A percentile compares a stretch with the other conserved stretches of the same genome.
Conservation (phyloP, 805 yeast species). For the Sungouiozyma intestinalis region DNA sequence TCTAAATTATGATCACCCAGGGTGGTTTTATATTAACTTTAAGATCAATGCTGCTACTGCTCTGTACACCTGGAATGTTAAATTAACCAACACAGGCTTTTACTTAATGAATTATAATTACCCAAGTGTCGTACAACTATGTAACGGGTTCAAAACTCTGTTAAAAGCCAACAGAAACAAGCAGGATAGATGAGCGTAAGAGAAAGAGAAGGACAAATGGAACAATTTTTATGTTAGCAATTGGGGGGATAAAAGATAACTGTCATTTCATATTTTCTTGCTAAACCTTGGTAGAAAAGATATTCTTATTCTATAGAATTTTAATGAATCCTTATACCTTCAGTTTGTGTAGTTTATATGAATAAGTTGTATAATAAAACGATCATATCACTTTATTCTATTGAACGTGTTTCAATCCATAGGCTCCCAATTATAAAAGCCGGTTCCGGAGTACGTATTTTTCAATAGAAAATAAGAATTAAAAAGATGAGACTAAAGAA, state of each 20-base stretch:
- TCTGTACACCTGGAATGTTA: slow-evolving; percentile 80
- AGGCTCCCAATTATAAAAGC: neutral
- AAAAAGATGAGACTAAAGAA: neutral
- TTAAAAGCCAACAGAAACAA: slow-evolving; percentile 28
- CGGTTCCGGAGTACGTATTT: neutral
- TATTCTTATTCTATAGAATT: no score
- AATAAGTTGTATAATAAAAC: no score
- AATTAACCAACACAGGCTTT: slow-evolving; percentile 81
- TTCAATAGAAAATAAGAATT: neutral
- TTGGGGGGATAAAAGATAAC: no score
- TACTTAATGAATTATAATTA: slow-evolving; percentile 69
- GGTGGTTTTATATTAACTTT: slow-evolving; percentile 84
- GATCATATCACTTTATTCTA: no score
- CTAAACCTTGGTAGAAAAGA: no score
- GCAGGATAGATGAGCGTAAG: slow-evolving; percentile 6
- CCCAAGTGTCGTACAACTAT: slow-evolving; percentile 78
- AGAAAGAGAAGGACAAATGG: neutral
- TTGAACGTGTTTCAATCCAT: no score
- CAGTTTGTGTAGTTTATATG: neutral
- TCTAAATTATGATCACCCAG: slow-evolving; percentile 82
- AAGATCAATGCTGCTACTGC: slow-evolving; percentile 63
- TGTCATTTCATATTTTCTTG: no score
- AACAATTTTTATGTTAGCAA: no score
- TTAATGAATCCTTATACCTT: neutral
- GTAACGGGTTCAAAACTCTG: slow-evolving; percentile 87